Conservation (phyloP, 129 eudicot genomes). For the Arctium lappa region DNA sequence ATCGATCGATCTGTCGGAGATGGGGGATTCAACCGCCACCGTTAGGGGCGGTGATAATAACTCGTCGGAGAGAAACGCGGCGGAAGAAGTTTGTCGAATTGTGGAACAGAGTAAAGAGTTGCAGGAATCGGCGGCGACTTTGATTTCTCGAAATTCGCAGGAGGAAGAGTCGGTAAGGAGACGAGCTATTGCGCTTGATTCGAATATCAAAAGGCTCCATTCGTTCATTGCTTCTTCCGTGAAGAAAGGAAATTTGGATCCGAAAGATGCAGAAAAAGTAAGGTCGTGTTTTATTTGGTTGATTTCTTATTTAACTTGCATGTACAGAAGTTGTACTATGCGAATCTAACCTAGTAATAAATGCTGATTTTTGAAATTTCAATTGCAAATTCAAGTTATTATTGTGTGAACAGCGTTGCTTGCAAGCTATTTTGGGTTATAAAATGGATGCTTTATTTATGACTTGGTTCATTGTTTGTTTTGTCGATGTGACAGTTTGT, state of each 20-base stretch:
- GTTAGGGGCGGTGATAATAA: slow-evolving; percentile 28
- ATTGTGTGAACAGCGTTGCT: background rate
- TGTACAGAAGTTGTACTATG: background rate
- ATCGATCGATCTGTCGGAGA: slow-evolving; percentile 22
- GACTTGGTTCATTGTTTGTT: background rate
- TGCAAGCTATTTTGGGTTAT: background rate
- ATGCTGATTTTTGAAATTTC: background rate
- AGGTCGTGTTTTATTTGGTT: background rate
- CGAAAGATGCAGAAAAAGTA: slow-evolving; percentile 65
- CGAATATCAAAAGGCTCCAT: slow-evolving; percentile 42
- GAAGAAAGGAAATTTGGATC: slow-evolving; percentile 37
- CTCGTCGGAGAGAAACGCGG: slow-evolving; percentile 34
- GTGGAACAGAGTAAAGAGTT: slow-evolving; percentile 74
- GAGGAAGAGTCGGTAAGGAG: slow-evolving; percentile 72
- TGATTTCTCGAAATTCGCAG: slow-evolving; percentile 53
- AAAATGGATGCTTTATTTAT: background rate
- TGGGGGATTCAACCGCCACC: slow-evolving; percentile 41
- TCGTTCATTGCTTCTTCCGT: slow-evolving; percentile 39
- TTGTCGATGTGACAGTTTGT: slow-evolving; percentile 38
- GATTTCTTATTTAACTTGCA: background rate
- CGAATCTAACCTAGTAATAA: background rate
- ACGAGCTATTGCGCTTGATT: slow-evolving; percentile 56
- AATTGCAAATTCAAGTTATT: background rate
- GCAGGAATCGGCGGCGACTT: slow-evolving; percentile 69
- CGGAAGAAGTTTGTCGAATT: slow-evolving; percentile 50